These are phyloP conservation scores for Dictyostelium discoideum DNA, from an alignment of 78 protist species.

Conservation along the genomic window dicty_2.7 NC_007088.5:3234501-3235000, in stretches of 20 bases:
- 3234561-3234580: background rate
- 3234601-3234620: background rate
- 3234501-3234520: constrained; percentile 32
- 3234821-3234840: constrained; percentile 47
- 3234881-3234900: constrained; percentile 10
- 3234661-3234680: constrained; percentile 15
- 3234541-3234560: constrained; percentile 45
- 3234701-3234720: constrained; percentile 51
- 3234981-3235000: constrained; percentile 55
- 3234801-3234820: constrained; percentile 2
- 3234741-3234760: background rate
- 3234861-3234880: constrained; percentile 33
- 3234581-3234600: constrained; percentile 33
- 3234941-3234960: background rate
- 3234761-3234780: constrained; percentile 75
- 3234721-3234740: constrained; percentile 30
- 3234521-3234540: constrained; percentile 14
- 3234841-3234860: constrained; percentile 51
- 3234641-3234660: constrained; percentile 11
- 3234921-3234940: constrained; percentile 11
- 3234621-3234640: constrained; percentile 7
- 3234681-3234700: constrained; percentile 55
- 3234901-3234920: constrained; percentile 38
- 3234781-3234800: constrained; percentile 39
- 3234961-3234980: constrained; percentile 53